Percentiles rank a stretch among this genome's conserved stretches.
phyloP scores from a whole-genome alignment of 805 yeast species.

The Spathaspora passalidarum region DNA sequence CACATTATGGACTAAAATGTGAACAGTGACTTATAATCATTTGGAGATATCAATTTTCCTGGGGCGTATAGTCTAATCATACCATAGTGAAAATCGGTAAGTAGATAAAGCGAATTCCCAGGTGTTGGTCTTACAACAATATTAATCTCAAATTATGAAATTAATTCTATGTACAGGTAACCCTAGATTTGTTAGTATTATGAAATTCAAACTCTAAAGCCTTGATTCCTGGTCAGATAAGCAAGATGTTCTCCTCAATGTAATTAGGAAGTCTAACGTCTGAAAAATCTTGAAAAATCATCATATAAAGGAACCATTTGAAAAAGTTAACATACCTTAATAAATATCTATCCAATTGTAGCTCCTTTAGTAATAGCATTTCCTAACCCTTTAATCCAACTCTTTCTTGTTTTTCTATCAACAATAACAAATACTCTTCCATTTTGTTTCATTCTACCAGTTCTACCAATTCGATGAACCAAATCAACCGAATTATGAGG shows the following conservation, averaged over 20 bases:
- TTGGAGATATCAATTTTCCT: conserved; percentile 6
- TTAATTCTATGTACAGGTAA: background rate
- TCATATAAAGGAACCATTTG: conserved; percentile 18
- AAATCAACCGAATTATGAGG: conserved; percentile 84
- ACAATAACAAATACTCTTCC: conserved; percentile 86
- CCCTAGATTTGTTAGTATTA: conserved; percentile 3
- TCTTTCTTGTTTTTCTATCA: conserved; percentile 51
- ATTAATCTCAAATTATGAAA: background rate
- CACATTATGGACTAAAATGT: background rate
- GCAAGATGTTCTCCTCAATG: conserved; percentile 32
- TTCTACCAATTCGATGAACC: conserved; percentile 89
- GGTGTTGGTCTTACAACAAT: background rate
- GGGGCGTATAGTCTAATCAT: conserved; percentile 10
- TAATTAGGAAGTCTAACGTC: conserved; percentile 43
- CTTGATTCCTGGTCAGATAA: conserved; percentile 3
- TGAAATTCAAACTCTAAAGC: background rate
- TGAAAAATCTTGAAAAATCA: conserved; percentile 30
- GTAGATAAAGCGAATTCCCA: conserved; percentile 11
- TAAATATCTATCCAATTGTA: conserved; percentile 23
- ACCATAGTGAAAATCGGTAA: background rate
- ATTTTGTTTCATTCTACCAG: conserved; percentile 85
- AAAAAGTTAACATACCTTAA: background rate
- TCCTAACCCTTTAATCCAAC: conserved; percentile 82
- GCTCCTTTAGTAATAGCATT: conserved; percentile 55
- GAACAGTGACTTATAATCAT: background rate